Evolutionary conservation across 1,284 basidiomycete genomes (phyloP), one percentile per base, ranked within the genome.

Genomic region (Tilletia horrida): DNA sequence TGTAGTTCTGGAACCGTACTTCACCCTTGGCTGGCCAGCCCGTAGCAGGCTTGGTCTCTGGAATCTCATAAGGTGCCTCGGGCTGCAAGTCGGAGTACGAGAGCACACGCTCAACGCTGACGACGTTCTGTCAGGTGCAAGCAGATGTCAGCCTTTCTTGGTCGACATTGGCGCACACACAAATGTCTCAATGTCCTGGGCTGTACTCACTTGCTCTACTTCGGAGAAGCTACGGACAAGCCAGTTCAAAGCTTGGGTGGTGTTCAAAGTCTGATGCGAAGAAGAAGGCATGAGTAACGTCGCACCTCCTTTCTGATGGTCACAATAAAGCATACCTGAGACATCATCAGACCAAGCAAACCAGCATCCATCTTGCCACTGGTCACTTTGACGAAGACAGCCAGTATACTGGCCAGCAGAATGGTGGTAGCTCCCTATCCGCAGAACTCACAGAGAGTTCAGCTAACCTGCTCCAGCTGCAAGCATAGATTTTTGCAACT

Each of bases 191-290:
- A 40, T 40, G 3, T 13, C 14, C 50, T 3, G 50, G 7, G 1
- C 21, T 52, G 6, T 52, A 14, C 50, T 23, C 14, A 59, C 55
- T 29, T 59, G 69, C 82, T 96, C 93, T 14, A 95, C 91, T 76
- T 97, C 93, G 69, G 90, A 91, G 0, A 91, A 90, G 16, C 88
- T 89, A 55, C 92, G 86, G 6, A 95, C 92, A n/a, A 93, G 86
- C 91, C 91, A 95, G 71, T 83, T 83, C 65, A 84, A 77, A 27
- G 82, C 78, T 70, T 83, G 82, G 1, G 83, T 83, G n/a, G 81
- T 83, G 87, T 90, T 81, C 27, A 96, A 84, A 1, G 91, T 90
- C 82, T 93, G 11, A 14, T 25, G 21, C n/a, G n/a, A 7, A 52
- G 55, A 35, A 35, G 29, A 93, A 8, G 55, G 25, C n/a, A 45